These are phyloP conservation scores for Liriodendron chinense DNA, from an alignment of 164 flowering plant genomes.

Conservation along the genomic window DNA sequence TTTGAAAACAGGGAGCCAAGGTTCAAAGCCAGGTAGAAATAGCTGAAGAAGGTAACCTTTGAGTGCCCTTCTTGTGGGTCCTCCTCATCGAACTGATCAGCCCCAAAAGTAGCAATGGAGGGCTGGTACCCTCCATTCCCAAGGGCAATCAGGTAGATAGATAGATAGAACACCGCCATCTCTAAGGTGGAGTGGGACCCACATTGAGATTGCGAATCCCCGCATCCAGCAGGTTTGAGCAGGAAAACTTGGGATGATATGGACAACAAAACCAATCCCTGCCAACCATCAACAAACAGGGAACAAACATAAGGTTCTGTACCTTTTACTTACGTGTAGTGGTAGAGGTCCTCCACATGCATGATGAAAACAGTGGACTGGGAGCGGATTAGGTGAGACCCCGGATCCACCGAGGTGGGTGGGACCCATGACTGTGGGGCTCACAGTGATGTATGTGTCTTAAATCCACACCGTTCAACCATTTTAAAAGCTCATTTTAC, in stretches of 20 bases:
- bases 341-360: neutral
- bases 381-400: too few relatives aligned
- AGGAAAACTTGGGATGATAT: slow-evolving; percentile 59
- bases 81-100: slow-evolving; percentile 89
- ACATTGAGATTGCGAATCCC: slow-evolving; percentile 41
- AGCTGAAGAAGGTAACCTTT: slow-evolving; percentile 85
- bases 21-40: slow-evolving; percentile 84
- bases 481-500: too few relatives aligned
- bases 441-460: too few relatives aligned
- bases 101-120: slow-evolving; percentile 84
- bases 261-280: slow-evolving; percentile 76
- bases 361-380: too few relatives aligned
- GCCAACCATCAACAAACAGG: slow-evolving; percentile 14
- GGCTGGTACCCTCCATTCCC: slow-evolving; percentile 97
- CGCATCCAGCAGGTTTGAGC: slow-evolving; percentile 71
- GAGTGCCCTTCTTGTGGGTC: slow-evolving; percentile 55
- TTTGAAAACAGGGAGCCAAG: slow-evolving; percentile 84
- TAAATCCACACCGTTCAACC: too few relatives aligned
- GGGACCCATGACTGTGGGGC: too few relatives aligned
- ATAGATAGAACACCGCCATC: slow-evolving; percentile 58
- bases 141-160: slow-evolving; percentile 68
- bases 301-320: neutral
- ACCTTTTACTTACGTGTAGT: neutral
- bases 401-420: too few relatives aligned
- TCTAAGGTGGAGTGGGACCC: slow-evolving; percentile 46